phyloP scores from a whole-genome alignment of 257 asterid species.

The Thymus quinquecostatus region DNA sequence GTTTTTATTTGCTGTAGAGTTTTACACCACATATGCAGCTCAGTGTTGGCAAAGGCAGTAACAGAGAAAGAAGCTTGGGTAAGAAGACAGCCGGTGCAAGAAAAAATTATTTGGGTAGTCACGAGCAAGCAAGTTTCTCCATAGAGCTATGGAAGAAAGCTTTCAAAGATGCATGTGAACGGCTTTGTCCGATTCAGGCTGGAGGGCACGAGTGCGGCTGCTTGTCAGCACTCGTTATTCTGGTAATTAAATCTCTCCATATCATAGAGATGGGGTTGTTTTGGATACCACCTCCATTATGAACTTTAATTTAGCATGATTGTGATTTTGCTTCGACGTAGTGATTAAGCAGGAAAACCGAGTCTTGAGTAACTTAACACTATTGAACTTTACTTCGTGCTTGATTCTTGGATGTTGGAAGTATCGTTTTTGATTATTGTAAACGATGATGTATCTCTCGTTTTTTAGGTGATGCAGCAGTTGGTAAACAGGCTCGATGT shows the following conservation, averaged over 20 bases:
- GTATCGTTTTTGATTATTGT: background rate
- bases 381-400: no score
- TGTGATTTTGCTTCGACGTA: background rate
- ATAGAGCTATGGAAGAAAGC: slow-evolving; percentile 94
- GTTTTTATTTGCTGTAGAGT: slow-evolving; percentile 52
- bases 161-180: slow-evolving; percentile 82
- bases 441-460: background rate
- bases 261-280: slow-evolving; percentile 1
- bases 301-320: background rate
- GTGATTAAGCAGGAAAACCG: no score
- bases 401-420: no score
- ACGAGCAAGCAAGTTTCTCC: slow-evolving; percentile 73
- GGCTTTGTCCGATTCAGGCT: slow-evolving; percentile 87
- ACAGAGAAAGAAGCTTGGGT: slow-evolving; percentile 36
- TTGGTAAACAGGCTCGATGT: slow-evolving; percentile 83
- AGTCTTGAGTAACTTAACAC: no score
- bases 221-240: slow-evolving; percentile 64
- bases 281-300: slow-evolving; percentile 6
- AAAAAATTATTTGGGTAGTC: slow-evolving; percentile 51
- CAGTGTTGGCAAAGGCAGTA: slow-evolving; percentile 43
- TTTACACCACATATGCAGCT: slow-evolving; percentile 94
- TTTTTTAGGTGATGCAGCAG: slow-evolving; percentile 86
- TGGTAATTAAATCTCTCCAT: slow-evolving; percentile 50
- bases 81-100: slow-evolving; percentile 48
- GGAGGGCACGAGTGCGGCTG: slow-evolving; percentile 80